Evolutionary conservation across 305 asterid species (phyloP), one percentile per base, ranked within the genome.

Genomic region (Solanum chacoense): DNA sequence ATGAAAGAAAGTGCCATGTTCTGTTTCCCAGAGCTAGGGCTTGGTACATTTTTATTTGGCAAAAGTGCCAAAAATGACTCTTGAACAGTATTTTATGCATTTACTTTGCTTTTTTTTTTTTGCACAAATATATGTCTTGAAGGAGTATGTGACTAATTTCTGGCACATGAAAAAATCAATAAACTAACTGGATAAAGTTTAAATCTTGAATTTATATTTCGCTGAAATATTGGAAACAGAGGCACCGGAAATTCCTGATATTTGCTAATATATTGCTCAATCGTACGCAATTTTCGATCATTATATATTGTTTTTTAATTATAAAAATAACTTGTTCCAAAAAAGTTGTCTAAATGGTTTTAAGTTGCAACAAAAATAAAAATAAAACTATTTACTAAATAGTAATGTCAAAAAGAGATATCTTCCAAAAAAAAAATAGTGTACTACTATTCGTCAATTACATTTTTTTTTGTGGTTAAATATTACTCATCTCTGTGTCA

Each of bases 1-100:
- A 94, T 76, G 87, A 93, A 89, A 84, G 74, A 85, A 90, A 72
- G 79, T 34, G 91, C 73, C 94, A 93, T 91, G 22, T 36, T 77
- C 2, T 59, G 50, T 87, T 91, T 76, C 40, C 29, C 11, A 31
- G 87, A 31, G 73, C 35, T 83, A 83, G 87, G 73, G 42, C 73
- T 50, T 77, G 31, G 42, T 77, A n/a, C 55, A 76, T 34, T 10
- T 34, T 31, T 18, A 9, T 75, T 75, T 75, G 45, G 81, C 5
- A 18, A 20, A 72, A 34, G 81, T 35, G 28, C 24, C 28, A 9
- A 34, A 74, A 75, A 32, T 74, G 14, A 26, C 0, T 71, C 76
- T 71, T 71, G 35, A 28, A 71, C 50, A 37, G 40, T 69, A 69
- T 69, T 0, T 22, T 65, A 71, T 71, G 11, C 22, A 24, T 69